Percentiles rank a stretch among this genome's conserved stretches.
Evolutionary conservation across 176 grass and related monocot species (phyloP).

Genomic region (Eremochloa ophiuroides): DNA sequence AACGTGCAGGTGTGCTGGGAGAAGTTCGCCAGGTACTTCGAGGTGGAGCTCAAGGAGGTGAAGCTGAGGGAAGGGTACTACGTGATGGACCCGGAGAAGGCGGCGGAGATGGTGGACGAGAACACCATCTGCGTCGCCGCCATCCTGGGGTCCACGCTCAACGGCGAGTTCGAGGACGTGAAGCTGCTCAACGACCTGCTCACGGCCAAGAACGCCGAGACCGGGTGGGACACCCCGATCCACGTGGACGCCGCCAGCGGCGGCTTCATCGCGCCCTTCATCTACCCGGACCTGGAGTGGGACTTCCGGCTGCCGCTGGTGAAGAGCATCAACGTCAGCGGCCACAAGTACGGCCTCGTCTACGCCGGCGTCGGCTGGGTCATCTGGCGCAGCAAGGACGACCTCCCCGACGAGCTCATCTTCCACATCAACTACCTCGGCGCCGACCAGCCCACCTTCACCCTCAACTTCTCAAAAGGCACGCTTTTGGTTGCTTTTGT

Average conservation of each 20-base stretch:
- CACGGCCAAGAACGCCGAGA: constrained; percentile 53
- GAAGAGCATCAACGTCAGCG: constrained; percentile 82
- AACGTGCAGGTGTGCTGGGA: constrained; percentile 82
- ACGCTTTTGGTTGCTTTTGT: no score
- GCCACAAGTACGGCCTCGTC: constrained; percentile 74
- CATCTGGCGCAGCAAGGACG: constrained; percentile 60
- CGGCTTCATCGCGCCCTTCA: constrained; percentile 73
- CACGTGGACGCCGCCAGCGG: constrained; percentile 80
- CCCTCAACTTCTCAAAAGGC: constrained; percentile 87
- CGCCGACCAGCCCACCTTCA: constrained; percentile 73
- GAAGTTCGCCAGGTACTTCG: constrained; percentile 73
- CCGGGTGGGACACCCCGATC: constrained; percentile 69
- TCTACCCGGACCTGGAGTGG: constrained; percentile 80
- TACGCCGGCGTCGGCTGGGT: constrained; percentile 75
- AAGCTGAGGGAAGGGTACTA: constrained; percentile 65
- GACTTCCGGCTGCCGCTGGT: constrained; percentile 73
- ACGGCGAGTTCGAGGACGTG: constrained; percentile 76
- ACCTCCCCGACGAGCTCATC: constrained; percentile 77
- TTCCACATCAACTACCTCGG: constrained; percentile 89
- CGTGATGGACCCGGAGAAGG: constrained; percentile 63
- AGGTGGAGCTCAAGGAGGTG: constrained; percentile 83
- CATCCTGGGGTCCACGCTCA: constrained; percentile 80
- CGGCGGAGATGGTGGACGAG: constrained; percentile 68
- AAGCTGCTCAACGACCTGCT: constrained; percentile 67
- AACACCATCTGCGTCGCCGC: constrained; percentile 87